Evolutionary conservation across 345 rosid genomes (phyloP).

Genomic region (Angophora floribunda): DNA sequence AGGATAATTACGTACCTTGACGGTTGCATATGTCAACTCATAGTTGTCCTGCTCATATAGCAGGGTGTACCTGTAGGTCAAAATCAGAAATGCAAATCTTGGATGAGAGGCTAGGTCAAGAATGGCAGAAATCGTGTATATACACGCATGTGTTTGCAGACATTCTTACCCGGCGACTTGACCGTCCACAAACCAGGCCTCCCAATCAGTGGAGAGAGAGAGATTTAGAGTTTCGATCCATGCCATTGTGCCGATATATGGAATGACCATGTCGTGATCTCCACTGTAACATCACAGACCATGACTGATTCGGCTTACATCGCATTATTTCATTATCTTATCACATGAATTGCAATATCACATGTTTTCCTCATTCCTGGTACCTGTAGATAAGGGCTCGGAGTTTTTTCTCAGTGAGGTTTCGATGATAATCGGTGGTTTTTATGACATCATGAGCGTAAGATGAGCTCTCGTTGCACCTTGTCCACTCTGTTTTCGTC

Average conservation of each 20-base stretch:
- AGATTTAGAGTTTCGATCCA: slow-evolving; percentile 5
- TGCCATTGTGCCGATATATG: slow-evolving; percentile 6
- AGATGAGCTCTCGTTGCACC: slow-evolving; percentile 11
- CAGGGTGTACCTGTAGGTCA: background rate
- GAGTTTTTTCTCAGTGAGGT: background rate
- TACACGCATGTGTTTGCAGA: background rate
- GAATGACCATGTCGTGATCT: slow-evolving; percentile 17
- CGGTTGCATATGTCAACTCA: slow-evolving; percentile 9
- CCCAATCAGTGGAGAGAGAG: slow-evolving; percentile 1
- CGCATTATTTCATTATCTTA: background rate
- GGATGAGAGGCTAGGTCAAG: background rate
- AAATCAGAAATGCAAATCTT: background rate
- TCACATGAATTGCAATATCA: background rate
- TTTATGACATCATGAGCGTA: slow-evolving; percentile 3
- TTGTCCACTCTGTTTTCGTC: slow-evolving; percentile 12
- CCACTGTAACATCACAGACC: slow-evolving; percentile 1
- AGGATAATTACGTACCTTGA: slow-evolving; percentile 2
- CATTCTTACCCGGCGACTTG: slow-evolving; percentile 17
- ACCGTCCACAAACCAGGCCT: slow-evolving; percentile 18
- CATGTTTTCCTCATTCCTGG: background rate
- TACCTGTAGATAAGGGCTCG: slow-evolving; percentile 9
- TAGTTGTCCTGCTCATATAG: background rate
- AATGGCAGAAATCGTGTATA: background rate
- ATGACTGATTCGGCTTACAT: background rate
- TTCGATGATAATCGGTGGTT: background rate